Percentiles rank a stretch among this genome's conserved stretches.
phyloP scores from a whole-genome alignment of 1,139 yeast genomes.

The Saccharomycopsis hybrid region DNA sequence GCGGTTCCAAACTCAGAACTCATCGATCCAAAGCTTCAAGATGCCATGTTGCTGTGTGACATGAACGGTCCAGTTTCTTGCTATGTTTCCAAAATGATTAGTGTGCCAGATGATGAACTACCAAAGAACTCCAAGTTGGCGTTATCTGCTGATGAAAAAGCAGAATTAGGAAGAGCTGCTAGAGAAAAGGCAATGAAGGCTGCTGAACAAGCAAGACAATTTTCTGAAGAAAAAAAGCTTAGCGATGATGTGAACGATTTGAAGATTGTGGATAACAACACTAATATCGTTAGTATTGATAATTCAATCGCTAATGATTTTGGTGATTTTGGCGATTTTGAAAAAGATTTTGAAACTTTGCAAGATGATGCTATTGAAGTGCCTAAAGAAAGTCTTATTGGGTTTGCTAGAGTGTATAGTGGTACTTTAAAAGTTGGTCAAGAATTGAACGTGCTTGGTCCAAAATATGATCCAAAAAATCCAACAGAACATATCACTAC shows the following conservation, averaged over 20 bases:
- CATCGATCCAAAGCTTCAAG: conserved; percentile 44
- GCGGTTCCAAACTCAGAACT: conserved; percentile 45
- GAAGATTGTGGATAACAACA: not conserved
- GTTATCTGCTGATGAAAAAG: conserved; percentile 50
- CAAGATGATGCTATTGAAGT: conserved; percentile 39
- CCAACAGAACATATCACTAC: conserved; percentile 53
- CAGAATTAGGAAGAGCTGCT: conserved; percentile 62
- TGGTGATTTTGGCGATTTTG: conserved; percentile 26
- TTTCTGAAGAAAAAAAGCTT: conserved; percentile 25
- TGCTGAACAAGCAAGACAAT: conserved; percentile 51
- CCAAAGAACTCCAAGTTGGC: conserved; percentile 48
- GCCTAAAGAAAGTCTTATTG: conserved; percentile 62
- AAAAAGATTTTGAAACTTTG: conserved; percentile 28
- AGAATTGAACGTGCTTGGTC: conserved; percentile 68
- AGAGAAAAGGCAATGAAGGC: conserved; percentile 64
- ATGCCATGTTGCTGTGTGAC: conserved; percentile 62
- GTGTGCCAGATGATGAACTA: conserved; percentile 74
- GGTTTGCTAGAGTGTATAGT: conserved; percentile 82
- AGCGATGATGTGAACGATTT: conserved; percentile 21
- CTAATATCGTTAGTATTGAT: not conserved
- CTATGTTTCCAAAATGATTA: conserved; percentile 83
- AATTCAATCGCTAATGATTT: conserved; percentile 19
- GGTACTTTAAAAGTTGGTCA: conserved; percentile 78
- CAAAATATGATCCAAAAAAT: conserved; percentile 70
- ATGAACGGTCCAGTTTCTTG: conserved; percentile 61